Evolutionary conservation across 2,329 filamentous ascomycete genomes (phyloP).

Genomic region (Scedosporium apiospermum): DNA sequence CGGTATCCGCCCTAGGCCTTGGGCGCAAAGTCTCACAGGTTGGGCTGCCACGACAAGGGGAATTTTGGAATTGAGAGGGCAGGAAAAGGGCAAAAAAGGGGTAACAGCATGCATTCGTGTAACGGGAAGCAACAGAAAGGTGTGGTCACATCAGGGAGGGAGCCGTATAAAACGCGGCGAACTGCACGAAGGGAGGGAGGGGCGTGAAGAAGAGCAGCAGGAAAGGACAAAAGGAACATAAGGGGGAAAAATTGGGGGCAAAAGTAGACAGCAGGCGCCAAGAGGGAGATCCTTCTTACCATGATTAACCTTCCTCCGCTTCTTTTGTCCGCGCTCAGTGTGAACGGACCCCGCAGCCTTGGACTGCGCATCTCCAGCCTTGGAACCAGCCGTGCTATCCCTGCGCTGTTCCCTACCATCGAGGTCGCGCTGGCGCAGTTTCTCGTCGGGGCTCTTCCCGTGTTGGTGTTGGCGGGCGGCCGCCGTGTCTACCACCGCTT

Average conservation of each 20-base stretch:
- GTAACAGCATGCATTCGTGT: background rate
- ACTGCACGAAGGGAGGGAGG: background rate
- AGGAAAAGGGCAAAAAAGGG: too few species aligned
- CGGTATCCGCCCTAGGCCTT: too few species aligned
- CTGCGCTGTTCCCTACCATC: background rate
- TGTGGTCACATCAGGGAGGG: background rate
- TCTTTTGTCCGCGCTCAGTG: slow-evolving; percentile 45
- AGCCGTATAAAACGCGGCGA: background rate
- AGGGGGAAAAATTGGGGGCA: slow-evolving; percentile 9
- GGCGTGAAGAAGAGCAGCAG: background rate
- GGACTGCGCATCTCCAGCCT: background rate
- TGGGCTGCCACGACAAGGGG: background rate
- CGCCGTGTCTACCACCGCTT: background rate
- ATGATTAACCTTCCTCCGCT: slow-evolving; percentile 83
- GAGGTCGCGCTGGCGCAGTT: background rate
- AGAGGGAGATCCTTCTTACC: slow-evolving; percentile 42
- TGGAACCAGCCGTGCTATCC: background rate
- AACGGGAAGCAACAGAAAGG: background rate
- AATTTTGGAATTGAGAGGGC: background rate
- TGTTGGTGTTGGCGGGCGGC: background rate
- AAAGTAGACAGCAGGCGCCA: background rate
- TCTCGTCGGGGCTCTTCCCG: background rate
- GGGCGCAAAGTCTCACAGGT: background rate
- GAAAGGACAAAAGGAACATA: background rate
- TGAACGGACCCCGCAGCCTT: too few species aligned